Conservation (phyloP, 345 rosid species). For the Citrus maxima region DNA sequence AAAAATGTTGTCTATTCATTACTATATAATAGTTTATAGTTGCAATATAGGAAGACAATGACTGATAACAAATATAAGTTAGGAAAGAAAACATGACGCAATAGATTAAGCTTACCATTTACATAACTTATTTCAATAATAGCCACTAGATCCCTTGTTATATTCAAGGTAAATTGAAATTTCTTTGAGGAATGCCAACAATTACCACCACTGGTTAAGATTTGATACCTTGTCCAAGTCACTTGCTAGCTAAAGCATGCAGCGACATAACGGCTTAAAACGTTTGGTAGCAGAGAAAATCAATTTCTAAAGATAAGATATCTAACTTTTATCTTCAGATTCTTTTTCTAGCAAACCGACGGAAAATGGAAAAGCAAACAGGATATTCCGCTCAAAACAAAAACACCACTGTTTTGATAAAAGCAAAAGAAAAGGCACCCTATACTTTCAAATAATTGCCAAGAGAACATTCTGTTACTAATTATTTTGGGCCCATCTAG, state of each 20-base stretch:
- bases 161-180: neutral
- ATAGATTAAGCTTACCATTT: neutral
- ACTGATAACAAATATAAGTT: neutral
- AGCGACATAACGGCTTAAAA: neutral
- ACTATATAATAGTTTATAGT: neutral
- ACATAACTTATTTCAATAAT: neutral
- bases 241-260: neutral
- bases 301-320: neutral
- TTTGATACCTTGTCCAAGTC: neutral
- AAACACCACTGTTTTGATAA: neutral
- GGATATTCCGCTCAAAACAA: neutral
- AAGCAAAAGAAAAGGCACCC: neutral
- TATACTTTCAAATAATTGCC: neutral
- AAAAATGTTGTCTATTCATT: neutral
- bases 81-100: neutral
- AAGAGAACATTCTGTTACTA: conserved; percentile 3
- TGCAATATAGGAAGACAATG: neutral
- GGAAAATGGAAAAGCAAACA: conserved; percentile 4
- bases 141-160: neutral
- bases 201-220: neutral
- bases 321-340: neutral
- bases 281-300: neutral
- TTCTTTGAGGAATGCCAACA: neutral
- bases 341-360: neutral
- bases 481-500: neutral